Base-by-base conservation (phyloP, 805 yeast genomes). In the Tetrapisispora pingtungensis region DNA sequence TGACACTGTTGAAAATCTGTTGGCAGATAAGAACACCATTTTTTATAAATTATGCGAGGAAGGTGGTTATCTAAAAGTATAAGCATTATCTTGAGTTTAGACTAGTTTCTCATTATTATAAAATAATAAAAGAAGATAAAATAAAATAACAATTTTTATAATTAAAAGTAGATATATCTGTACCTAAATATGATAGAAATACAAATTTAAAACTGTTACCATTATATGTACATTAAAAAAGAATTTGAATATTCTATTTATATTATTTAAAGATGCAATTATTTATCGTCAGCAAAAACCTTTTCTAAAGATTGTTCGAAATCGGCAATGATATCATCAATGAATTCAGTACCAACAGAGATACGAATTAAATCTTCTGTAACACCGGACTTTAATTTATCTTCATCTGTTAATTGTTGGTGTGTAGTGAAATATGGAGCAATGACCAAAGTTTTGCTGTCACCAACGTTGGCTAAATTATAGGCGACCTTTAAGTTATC, bases 351-450 rank as follows among this genome's bases (percentile, higher is more conserved):
- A 61, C 97, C 97, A 40, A 86, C 84, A 38, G 95, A 78, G 37
- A 87, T 81, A 70, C 98, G 81, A 56, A 90, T 79, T 59, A 87
- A 75, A 53, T 86, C 96, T 56, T 83, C 80, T 45, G 93, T 77
- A 46, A 90, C 97, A 67, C 97, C 97, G 41, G 94, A 73, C 13
- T 82, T 78, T 35, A 68, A 45, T 69, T 85, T 86, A 71, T 87
- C 97, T 52, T 80, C 84, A 38, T 84, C 87, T 35, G 71, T 66
- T 59, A 90, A 75, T 71, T 93, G 97, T 64, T 87, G 89, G 68
- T 90, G 98, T 22, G 97, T 90, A 34, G 97, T 93, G 68, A 77
- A 87, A 74, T 82, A 89, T 52, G 98, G 98, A 44, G 96, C 89
- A 65, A 90, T 90, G 46, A 90, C 95, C 62, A 90, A 75, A 37